phyloP scores from a whole-genome alignment of 345 rosid genomes.

The Lagerstroemia speciosa region DNA sequence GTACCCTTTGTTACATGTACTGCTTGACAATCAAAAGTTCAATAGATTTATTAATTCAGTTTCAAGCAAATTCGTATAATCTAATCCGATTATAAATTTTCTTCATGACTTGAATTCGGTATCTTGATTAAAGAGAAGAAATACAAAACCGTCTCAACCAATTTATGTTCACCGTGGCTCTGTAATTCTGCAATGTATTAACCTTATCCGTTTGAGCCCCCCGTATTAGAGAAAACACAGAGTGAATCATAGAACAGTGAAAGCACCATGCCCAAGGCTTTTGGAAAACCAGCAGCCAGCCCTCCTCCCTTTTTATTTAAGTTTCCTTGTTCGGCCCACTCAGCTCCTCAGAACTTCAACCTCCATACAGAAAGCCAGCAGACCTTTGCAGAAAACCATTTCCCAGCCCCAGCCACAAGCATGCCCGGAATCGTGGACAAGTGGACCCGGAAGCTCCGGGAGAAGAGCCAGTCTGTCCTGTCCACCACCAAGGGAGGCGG shows the following conservation, averaged over 20 bases:
- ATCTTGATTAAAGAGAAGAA: no score
- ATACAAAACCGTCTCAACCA: no score
- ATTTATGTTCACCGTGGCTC: no score
- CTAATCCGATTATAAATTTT: no score
- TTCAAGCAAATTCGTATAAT: no score
- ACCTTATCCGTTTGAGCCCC: background rate
- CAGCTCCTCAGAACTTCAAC: background rate
- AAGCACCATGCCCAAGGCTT: background rate
- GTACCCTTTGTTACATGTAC: no score
- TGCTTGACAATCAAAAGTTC: no score
- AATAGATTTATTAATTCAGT: no score
- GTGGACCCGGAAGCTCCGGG: conserved; percentile 33
- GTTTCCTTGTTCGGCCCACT: no score
- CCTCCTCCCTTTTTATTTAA: background rate
- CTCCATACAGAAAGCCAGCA: background rate
- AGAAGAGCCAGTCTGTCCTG: conserved; percentile 23
- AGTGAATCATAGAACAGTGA: background rate
- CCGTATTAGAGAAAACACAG: background rate
- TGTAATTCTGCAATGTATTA: background rate
- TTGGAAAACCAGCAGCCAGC: background rate
- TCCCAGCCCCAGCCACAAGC: no score
- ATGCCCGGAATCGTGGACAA: conserved; percentile 28
- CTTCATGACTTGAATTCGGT: no score
- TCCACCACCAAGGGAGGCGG: conserved; percentile 11
- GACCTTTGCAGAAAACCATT: background rate